phyloP scores from a whole-genome alignment of 2,329 filamentous ascomycete genomes.

The Epichloe sibirici region DNA sequence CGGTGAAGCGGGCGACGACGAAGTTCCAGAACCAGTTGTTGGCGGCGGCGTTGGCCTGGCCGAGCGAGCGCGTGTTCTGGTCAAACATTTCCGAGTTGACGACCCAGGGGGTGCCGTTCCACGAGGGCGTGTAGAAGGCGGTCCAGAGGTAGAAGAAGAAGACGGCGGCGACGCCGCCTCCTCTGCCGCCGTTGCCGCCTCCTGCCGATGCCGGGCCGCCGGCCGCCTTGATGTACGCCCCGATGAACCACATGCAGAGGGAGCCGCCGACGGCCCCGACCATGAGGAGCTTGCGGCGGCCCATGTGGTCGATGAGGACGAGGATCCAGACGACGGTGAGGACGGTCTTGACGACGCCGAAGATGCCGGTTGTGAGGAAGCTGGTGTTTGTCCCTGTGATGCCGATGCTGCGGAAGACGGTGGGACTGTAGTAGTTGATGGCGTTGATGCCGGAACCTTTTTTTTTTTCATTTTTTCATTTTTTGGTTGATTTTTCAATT shows the following conservation, averaged over 20 bases:
- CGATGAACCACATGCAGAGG: conserved; percentile 55
- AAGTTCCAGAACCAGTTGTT: conserved; percentile 68
- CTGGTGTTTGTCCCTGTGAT: conserved; percentile 13
- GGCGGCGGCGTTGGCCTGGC: conserved; percentile 58
- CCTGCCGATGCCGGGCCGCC: conserved; percentile 10
- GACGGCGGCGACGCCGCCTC: conserved; percentile 53
- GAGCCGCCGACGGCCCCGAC: conserved; percentile 50
- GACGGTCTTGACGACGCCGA: conserved; percentile 16
- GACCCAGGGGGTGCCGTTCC: conserved; percentile 68
- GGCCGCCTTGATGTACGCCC: conserved; percentile 26
- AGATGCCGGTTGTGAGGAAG: conserved; percentile 19
- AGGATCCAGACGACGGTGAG: conserved; percentile 31
- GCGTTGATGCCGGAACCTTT: conserved; percentile 17
- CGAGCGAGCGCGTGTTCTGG: conserved; percentile 48
- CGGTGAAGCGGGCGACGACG: conserved; percentile 54
- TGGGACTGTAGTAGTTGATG: conserved; percentile 20
- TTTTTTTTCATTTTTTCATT: too few relatives aligned
- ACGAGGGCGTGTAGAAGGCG: conserved; percentile 57
- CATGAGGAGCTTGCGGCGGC: conserved; percentile 48
- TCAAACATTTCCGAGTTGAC: conserved; percentile 67
- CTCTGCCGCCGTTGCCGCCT: conserved; percentile 4
- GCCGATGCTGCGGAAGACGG: conserved; percentile 18
- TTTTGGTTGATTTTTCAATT: too few relatives aligned
- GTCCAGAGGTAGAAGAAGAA: conserved; percentile 47
- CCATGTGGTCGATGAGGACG: conserved; percentile 19